These are phyloP conservation scores for Calonectria pauciramosa DNA, from an alignment of 2,329 filamentous ascomycete species.

Conservation along the genomic window DNA sequence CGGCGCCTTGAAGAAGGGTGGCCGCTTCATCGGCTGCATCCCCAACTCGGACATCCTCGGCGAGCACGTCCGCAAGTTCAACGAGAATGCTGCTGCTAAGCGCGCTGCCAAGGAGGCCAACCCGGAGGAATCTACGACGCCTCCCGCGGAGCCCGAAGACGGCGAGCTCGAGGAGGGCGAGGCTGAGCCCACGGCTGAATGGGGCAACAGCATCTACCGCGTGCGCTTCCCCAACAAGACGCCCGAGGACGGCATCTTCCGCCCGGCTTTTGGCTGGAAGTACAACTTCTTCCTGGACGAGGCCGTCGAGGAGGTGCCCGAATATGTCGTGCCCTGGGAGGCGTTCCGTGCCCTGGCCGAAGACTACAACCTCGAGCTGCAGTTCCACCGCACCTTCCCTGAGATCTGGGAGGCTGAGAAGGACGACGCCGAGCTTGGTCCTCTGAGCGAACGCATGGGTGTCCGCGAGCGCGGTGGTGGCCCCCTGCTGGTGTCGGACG, in stretches of 20 bases:
- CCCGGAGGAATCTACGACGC: conserved; percentile 39
- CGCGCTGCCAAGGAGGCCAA: conserved; percentile 45
- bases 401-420: conserved; percentile 96
- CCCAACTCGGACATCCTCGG: conserved; percentile 96
- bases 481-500: conserved; percentile 78
- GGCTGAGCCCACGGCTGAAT: conserved; percentile 77
- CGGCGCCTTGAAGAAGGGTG: conserved; percentile 90
- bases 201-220: conserved; percentile 94
- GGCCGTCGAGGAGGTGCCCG: conserved; percentile 94
- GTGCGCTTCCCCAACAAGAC: conserved; percentile 89
- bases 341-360: conserved; percentile 95
- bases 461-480: conserved; percentile 81
- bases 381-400: conserved; percentile 91
- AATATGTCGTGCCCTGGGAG: conserved; percentile 99
- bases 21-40: conserved; percentile 93
- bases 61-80: conserved; percentile 81
- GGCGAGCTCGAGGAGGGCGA: conserved; percentile 72
- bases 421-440: conserved; percentile 83
- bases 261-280: conserved; percentile 96
- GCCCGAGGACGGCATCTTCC: conserved; percentile 89
- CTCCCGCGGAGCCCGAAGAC: conserved; percentile 52
- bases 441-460: conserved; percentile 94
- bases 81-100: conserved; percentile 64
- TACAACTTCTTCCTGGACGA: conserved; percentile 98
- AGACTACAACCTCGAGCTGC: conserved; percentile 95